Evolutionary conservation across 2,329 filamentous ascomycete genomes (phyloP).

Genomic region (Arthrobotrys pseudoclavata): DNA sequence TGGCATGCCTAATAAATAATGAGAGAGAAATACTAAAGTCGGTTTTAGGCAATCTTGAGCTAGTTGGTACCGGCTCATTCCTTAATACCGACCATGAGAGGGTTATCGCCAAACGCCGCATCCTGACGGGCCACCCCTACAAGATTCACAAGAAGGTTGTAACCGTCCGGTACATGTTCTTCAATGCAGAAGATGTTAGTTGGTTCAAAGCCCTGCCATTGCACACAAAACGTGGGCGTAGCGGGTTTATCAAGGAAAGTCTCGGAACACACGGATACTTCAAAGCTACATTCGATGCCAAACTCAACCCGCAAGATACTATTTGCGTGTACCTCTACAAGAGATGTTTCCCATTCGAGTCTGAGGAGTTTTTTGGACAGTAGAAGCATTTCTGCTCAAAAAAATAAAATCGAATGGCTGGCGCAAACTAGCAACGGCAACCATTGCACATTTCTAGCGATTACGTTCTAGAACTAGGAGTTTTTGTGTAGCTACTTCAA

Average conservation of each 20-base stretch:
- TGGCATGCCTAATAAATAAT: not conserved
- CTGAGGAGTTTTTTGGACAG: constrained; percentile 69
- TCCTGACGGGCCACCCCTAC: constrained; percentile 95
- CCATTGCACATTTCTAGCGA: constrained; percentile 38
- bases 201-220: constrained; percentile 98
- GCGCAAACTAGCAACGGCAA: constrained; percentile 4
- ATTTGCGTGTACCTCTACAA: constrained; percentile 78
- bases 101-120: constrained; percentile 91
- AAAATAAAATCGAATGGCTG: constrained; percentile 19
- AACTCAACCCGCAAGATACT: constrained; percentile 94
- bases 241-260: constrained; percentile 92
- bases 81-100: constrained; percentile 80
- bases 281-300: constrained; percentile 97
- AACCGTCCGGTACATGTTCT: constrained; percentile 99
- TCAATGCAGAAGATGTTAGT: constrained; percentile 86
- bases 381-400: constrained; percentile 4
- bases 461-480: constrained; percentile 45
- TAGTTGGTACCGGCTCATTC: constrained; percentile 89
- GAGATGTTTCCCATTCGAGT: constrained; percentile 82
- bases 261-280: constrained; percentile 99
- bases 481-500: constrained; percentile 17
- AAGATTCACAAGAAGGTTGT: constrained; percentile 99
- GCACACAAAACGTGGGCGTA: constrained; percentile 90
- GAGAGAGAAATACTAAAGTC: constrained; percentile 60
- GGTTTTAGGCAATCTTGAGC: constrained; percentile 70